Conservation (phyloP, 1,139 yeast species). For the Meyerozyma smithsonii region DNA sequence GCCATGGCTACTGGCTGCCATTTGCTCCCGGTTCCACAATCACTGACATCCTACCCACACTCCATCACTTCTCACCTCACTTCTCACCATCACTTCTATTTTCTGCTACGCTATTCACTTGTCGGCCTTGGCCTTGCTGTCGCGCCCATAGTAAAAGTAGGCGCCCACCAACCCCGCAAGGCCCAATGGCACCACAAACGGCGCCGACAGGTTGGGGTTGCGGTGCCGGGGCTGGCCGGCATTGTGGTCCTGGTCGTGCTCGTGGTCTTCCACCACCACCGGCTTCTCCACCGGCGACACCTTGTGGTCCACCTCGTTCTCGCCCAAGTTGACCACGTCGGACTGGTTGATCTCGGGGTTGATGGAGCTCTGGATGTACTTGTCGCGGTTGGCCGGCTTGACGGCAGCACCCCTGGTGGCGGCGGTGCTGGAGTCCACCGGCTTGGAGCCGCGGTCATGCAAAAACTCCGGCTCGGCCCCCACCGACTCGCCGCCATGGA, state of each 20-base stretch:
- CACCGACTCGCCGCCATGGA: conserved; percentile 44
- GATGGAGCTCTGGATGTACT: conserved; percentile 38
- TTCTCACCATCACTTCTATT: no score
- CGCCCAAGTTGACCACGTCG: conserved; percentile 36
- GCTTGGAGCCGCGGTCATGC: conserved; percentile 32
- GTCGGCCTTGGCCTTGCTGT: neutral
- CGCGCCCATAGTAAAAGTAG: neutral
- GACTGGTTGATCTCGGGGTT: conserved; percentile 40
- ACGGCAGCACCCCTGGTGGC: conserved; percentile 13
- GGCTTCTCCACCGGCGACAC: conserved; percentile 25
- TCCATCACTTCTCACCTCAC: no score
- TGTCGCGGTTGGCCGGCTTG: conserved; percentile 39
- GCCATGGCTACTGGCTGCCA: no score
- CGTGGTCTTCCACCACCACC: conserved; percentile 36
- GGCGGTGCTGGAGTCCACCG: conserved; percentile 18
- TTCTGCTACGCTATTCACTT: neutral
- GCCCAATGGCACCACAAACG: conserved; percentile 1
- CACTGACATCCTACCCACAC: neutral
- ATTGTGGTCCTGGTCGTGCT: conserved; percentile 24
- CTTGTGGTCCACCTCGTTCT: conserved; percentile 35
- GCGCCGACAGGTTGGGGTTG: neutral
- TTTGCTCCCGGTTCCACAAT: no score
- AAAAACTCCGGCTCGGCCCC: conserved; percentile 35
- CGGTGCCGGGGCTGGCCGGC: neutral
- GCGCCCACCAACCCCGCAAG: neutral